Percentiles rank a stretch among this genome's conserved stretches.
Conservation (phyloP, 2,329 filamentous ascomycete species). For the Colletotrichum lupini region DNA sequence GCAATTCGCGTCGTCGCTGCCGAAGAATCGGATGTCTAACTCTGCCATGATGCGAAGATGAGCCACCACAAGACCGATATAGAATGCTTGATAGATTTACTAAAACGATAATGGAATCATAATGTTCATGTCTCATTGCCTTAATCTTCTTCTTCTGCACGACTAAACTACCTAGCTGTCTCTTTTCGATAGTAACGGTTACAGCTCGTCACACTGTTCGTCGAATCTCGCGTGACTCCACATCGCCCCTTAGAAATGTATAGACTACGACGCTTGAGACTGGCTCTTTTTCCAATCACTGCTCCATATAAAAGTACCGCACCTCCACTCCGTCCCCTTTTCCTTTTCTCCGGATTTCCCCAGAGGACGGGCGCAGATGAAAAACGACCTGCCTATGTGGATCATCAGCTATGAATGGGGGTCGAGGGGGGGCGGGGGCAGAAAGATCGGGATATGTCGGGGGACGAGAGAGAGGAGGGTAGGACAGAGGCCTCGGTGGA, state of each 20-base stretch:
- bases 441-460: background rate
- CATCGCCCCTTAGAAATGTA: no score
- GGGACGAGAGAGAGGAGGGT: background rate
- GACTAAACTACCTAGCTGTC: background rate
- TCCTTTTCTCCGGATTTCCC: conserved; percentile 89
- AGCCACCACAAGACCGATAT: background rate
- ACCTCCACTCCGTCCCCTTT: conserved; percentile 86
- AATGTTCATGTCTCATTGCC: background rate
- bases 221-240: background rate
- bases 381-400: conserved; percentile 67
- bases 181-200: background rate
- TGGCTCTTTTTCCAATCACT: conserved; percentile 63
- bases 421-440: no score
- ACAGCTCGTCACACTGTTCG: background rate
- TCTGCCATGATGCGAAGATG: background rate
- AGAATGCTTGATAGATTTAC: background rate
- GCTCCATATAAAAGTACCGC: conserved; percentile 83
- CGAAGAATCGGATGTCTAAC: background rate
- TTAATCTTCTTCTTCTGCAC: background rate
- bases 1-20: background rate
- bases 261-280: background rate
- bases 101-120: background rate
- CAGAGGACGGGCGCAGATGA: conserved; percentile 76
- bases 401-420: conserved; percentile 33
- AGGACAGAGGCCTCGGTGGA: background rate